Evolutionary conservation across 305 asterid species (phyloP).

Genomic region (Solanum hybrid): DNA sequence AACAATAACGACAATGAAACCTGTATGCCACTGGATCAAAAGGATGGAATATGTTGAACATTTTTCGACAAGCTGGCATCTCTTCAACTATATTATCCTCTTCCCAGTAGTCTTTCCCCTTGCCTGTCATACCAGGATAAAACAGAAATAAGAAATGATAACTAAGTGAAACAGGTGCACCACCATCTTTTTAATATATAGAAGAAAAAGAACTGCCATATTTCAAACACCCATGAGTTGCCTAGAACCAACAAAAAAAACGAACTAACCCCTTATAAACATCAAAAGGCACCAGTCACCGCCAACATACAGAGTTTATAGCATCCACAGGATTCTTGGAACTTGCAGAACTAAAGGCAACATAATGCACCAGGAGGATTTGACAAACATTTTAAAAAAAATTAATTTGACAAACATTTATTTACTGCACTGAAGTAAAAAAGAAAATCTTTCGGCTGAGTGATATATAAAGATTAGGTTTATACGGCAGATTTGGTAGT

Average conservation of each 20-base stretch:
- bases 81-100: slow-evolving; percentile 74
- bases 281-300: background rate
- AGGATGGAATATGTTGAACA: slow-evolving; percentile 95
- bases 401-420: background rate
- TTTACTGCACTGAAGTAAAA: background rate
- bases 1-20: slow-evolving; percentile 20
- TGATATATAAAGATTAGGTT: background rate
- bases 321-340: background rate
- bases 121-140: slow-evolving; percentile 43
- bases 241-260: background rate
- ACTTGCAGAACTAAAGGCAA: background rate
- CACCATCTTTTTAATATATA: background rate
- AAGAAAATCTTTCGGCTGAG: background rate
- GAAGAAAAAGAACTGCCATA: background rate
- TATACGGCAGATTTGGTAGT: background rate
- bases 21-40: slow-evolving; percentile 97
- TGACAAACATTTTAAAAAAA: background rate
- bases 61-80: slow-evolving; percentile 87
- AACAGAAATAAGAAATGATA: slow-evolving; percentile 10
- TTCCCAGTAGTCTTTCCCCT: slow-evolving; percentile 78
- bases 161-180: background rate
- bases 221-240: background rate
- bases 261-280: background rate
- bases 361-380: background rate
- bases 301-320: background rate